These are phyloP conservation scores for Alternaria postmessia DNA, from an alignment of 2,329 filamentous ascomycete genomes.

Conservation along the genomic window DNA sequence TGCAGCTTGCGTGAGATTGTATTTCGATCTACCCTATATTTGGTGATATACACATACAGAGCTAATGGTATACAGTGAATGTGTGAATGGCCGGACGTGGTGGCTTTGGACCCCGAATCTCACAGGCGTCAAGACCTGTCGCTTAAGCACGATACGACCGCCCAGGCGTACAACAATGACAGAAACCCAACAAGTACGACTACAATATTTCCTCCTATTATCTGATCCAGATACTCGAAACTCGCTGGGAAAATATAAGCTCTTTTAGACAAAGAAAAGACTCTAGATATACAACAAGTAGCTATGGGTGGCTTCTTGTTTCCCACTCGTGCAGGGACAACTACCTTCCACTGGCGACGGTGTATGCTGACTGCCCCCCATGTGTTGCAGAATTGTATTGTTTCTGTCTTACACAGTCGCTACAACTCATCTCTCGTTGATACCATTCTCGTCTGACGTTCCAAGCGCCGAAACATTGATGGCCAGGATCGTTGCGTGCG, in stretches of 20 bases:
- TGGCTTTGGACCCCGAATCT: not conserved
- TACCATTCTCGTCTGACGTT: conserved; percentile 67
- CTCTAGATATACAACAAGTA: not conserved
- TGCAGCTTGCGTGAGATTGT: no score
- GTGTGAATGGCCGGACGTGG: not conserved
- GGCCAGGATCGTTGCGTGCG: conserved; percentile 74
- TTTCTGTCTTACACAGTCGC: conserved; percentile 4
- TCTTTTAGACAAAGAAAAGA: not conserved
- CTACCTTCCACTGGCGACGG: not conserved
- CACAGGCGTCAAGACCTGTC: not conserved
- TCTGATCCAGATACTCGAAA: not conserved
- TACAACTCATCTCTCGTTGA: conserved; percentile 47
- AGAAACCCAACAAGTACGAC: not conserved
- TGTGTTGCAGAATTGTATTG: not conserved
- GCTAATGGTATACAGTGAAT: not conserved
- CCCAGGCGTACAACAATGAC: not conserved
- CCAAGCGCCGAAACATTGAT: conserved; percentile 74
- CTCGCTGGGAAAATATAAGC: no score
- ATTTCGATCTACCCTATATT: conserved; percentile 9
- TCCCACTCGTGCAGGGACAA: not conserved
- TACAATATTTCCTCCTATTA: not conserved
- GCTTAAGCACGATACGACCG: not conserved
- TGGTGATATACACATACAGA: conserved; percentile 1
- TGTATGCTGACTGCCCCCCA: not conserved
- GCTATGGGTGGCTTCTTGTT: not conserved